phyloP scores from a whole-genome alignment of 371 early-diverging fungal species.

The Mucor irregularis region DNA sequence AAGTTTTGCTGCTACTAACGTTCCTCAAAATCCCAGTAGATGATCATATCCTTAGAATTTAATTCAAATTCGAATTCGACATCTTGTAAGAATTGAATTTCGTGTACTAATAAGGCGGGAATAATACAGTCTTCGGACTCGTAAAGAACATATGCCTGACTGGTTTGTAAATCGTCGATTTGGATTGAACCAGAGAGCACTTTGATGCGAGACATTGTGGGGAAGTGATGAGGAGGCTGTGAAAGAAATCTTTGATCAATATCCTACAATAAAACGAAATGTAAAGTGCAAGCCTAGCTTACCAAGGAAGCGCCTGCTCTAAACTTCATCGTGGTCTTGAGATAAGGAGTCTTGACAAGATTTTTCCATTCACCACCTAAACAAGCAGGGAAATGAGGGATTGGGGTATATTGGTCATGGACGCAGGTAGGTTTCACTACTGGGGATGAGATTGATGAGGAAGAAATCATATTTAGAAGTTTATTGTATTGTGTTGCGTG shows the following conservation, averaged over 20 bases:
- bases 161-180: slow-evolving; percentile 27
- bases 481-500: too few species aligned
- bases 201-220: slow-evolving; percentile 24
- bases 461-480: slow-evolving; percentile 18
- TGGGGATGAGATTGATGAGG: slow-evolving; percentile 8
- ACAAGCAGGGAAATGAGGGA: slow-evolving; percentile 36
- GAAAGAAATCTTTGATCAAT: neutral
- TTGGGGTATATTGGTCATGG: slow-evolving; percentile 21
- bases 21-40: slow-evolving; percentile 42
- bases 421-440: neutral
- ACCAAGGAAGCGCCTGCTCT: slow-evolving; percentile 27
- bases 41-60: slow-evolving; percentile 26
- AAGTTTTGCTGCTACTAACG: slow-evolving; percentile 18
- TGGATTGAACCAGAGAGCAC: slow-evolving; percentile 29
- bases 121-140: slow-evolving; percentile 24
- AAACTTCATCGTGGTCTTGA: slow-evolving; percentile 33
- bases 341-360: slow-evolving; percentile 23
- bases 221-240: slow-evolving; percentile 38
- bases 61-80: slow-evolving; percentile 33
- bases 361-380: slow-evolving; percentile 35
- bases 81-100: slow-evolving; percentile 31
- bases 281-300: slow-evolving; percentile 2
- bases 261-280: neutral
- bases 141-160: slow-evolving; percentile 26
- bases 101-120: slow-evolving; percentile 32